Evolutionary conservation across 352 stramenopile genomes (phyloP).

Genomic region (Halophytophthora polymorphica): DNA sequence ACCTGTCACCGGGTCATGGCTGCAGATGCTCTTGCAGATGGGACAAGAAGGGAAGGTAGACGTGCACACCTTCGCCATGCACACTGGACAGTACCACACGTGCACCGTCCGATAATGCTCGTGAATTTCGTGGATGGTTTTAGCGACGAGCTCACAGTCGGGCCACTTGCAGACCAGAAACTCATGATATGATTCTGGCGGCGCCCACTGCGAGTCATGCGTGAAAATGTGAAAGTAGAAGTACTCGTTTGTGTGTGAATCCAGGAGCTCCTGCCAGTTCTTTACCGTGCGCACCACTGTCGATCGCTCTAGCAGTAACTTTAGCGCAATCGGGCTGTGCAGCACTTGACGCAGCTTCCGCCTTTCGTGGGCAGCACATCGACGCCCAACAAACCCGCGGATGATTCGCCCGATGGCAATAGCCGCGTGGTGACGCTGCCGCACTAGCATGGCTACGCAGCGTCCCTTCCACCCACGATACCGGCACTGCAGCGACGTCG

Average conservation of each 20-base stretch:
- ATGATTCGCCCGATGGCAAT: slow-evolving; percentile 57
- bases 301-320: slow-evolving; percentile 64
- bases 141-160: slow-evolving; percentile 46
- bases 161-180: slow-evolving; percentile 70
- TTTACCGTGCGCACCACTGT: slow-evolving; percentile 57
- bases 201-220: slow-evolving; percentile 77
- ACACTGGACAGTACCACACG: slow-evolving; percentile 80
- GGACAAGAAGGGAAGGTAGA: slow-evolving; percentile 66
- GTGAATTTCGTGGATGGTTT: slow-evolving; percentile 67
- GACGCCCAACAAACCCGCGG: slow-evolving; percentile 49
- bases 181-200: slow-evolving; percentile 54
- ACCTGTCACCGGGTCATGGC: slow-evolving; percentile 45
- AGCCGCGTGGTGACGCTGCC: slow-evolving; percentile 40
- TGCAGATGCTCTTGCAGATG: slow-evolving; percentile 60
- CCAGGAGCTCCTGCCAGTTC: slow-evolving; percentile 75
- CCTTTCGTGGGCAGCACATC: slow-evolving; percentile 37
- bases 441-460: slow-evolving; percentile 24
- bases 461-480: slow-evolving; percentile 66
- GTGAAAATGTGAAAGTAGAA: slow-evolving; percentile 84
- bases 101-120: slow-evolving; percentile 65
- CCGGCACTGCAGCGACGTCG: slow-evolving; percentile 58
- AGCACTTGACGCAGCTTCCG: slow-evolving; percentile 60
- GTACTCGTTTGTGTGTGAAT: slow-evolving; percentile 82
- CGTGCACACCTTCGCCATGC: slow-evolving; percentile 57
- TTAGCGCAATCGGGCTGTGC: slow-evolving; percentile 58